These are phyloP conservation scores for Nicotiana otophora DNA, from an alignment of 257 asterid genomes.

Conservation along the genomic window DNA sequence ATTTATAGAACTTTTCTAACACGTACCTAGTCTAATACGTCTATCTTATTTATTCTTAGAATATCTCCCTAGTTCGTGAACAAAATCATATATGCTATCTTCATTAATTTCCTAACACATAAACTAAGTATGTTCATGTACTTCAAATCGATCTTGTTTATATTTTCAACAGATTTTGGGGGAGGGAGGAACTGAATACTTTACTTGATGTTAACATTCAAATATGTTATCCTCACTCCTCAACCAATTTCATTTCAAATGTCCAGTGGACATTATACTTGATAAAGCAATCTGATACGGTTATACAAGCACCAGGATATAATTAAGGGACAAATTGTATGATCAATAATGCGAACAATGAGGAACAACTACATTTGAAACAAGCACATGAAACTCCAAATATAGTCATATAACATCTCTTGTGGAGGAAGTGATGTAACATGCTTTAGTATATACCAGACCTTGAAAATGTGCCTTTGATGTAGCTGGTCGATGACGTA, in stretches of 20 bases:
- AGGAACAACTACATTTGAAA: neutral
- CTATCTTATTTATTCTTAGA: too few relatives aligned
- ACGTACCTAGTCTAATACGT: too few relatives aligned
- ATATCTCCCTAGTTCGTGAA: too few relatives aligned
- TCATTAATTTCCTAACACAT: too few relatives aligned
- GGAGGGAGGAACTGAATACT: neutral
- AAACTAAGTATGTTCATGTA: too few relatives aligned
- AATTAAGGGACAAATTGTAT: neutral
- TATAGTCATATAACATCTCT: neutral
- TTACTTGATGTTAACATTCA: neutral
- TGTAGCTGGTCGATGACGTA: neutral
- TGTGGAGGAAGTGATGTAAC: neutral
- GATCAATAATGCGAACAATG: neutral
- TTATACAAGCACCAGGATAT: neutral
- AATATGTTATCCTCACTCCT: neutral
- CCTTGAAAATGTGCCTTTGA: neutral
- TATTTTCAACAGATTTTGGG: too few relatives aligned
- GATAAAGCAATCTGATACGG: neutral
- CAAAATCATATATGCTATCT: too few relatives aligned
- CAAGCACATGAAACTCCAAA: neutral
- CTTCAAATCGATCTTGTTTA: too few relatives aligned
- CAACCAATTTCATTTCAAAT: neutral
- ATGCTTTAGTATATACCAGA: neutral
- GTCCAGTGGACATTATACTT: neutral
- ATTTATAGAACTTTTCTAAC: too few relatives aligned